Base-by-base conservation (phyloP, 345 rosid species). In the Barbarea vulgaris region DNA sequence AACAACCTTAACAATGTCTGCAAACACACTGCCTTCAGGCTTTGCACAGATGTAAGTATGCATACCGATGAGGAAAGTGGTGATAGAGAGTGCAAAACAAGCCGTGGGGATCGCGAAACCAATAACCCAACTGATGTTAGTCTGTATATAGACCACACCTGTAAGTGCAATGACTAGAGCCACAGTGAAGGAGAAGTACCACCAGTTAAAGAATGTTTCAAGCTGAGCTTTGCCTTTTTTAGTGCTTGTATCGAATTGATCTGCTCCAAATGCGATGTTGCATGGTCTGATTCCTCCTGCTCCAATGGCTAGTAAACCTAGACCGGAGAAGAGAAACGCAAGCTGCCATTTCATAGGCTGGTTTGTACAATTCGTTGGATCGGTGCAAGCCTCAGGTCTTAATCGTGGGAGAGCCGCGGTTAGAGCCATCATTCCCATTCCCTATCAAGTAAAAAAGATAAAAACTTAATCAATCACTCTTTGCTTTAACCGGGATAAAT, bases 251-350 rank as follows among this genome's bases (percentile, higher is more conserved):
- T 89, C 85, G 31, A 91, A 89, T 72, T 89, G 93, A 74, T 89
- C 97, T 1, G 95, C 92, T 15, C 97, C 97, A 18, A 89, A 91
- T 1, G 93, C 85, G n/a, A 91, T 89, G 79, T 87, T 86, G 76
- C 93, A 87, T 17, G 97, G 93, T 72, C 93, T 77, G 9, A 88
- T 82, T 13, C 87, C 89, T 7, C 97, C 89, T 1, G 93, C 89
- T 62, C 95, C 95, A 1, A 91, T 72, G 44, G 87, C 83, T 30
- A 89, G 70, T 71, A 87, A 67, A 18, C 69, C 85, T 4, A 91
- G 89, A 41, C 87, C 81, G 0, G 65, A 18, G 19, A 78, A 85
- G 19, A 87, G 91, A 68, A 81, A 30, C 5, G 50, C 81, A 0
- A 87, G 86, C 68, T 87, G 91, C 88, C 91, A 79, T 5, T 50